A percentile compares a stretch with the other conserved stretches of the same genome.
Conservation (phyloP, 202 grass and related monocot species). For the Setaria italica region DNA sequence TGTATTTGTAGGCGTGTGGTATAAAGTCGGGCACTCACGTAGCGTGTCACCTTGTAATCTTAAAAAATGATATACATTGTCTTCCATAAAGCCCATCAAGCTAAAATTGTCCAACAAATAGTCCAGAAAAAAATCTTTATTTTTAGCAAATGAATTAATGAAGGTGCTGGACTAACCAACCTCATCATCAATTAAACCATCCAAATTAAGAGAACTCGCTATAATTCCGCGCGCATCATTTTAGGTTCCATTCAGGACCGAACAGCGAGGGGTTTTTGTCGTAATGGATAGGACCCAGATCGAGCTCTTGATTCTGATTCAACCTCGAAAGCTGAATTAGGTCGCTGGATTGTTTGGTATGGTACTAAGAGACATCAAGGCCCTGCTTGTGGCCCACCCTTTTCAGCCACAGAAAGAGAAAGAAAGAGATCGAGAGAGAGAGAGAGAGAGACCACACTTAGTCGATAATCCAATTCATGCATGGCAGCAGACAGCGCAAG, state of each 20-base stretch:
- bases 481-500: no score
- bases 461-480: background rate
- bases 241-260: constrained; percentile 34
- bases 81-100: no score
- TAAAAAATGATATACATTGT: no score
- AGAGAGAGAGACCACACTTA: background rate
- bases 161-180: constrained; percentile 15
- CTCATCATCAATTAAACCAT: background rate
- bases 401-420: background rate
- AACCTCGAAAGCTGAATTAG: constrained; percentile 29
- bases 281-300: background rate
- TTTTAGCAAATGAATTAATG: background rate
- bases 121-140: background rate
- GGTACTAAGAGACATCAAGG: constrained; percentile 7
- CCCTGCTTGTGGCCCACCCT: background rate
- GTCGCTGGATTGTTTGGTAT: constrained; percentile 31
- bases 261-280: constrained; percentile 40
- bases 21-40: no score
- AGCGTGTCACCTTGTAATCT: no score
- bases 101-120: background rate
- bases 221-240: constrained; percentile 21
- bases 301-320: constrained; percentile 20
- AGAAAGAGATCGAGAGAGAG: background rate
- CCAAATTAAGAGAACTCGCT: constrained; percentile 1
- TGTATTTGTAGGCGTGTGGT: no score